Conservation (phyloP, 495 filamentous ascomycete genomes). For the Aspergillus hancockii region DNA sequence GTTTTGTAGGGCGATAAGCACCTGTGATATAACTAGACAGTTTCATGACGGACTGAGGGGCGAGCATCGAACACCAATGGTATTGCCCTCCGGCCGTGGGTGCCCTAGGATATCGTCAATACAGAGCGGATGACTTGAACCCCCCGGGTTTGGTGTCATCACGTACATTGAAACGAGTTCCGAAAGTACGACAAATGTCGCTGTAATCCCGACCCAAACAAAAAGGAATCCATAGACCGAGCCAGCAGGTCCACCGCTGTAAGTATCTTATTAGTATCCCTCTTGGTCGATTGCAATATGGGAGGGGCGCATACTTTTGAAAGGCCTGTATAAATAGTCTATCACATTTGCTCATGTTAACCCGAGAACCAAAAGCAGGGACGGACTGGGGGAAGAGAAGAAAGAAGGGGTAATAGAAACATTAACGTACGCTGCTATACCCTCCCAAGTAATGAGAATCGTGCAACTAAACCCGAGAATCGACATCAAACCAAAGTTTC, state of each 20-base stretch:
- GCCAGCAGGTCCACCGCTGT: background rate
- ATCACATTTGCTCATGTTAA: background rate
- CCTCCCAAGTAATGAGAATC: background rate
- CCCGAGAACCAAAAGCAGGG: too few species aligned
- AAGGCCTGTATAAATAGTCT: background rate
- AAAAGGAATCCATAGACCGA: background rate
- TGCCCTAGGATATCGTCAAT: background rate
- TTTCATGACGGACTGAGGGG: conserved; percentile 33
- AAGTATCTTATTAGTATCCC: background rate
- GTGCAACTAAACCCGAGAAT: background rate
- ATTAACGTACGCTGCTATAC: background rate
- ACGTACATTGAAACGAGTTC: background rate
- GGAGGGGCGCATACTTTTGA: background rate
- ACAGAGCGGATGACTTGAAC: background rate
- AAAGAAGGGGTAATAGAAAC: background rate
- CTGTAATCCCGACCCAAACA: background rate
- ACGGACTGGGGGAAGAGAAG: background rate
- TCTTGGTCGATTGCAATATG: background rate
- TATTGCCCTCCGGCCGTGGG: conserved; percentile 42
- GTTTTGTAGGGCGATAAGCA: too few species aligned
- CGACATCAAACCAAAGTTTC: background rate
- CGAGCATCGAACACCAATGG: conserved; percentile 47
- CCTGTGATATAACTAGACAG: conserved; percentile 46
- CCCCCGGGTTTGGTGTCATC: background rate
- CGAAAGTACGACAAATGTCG: background rate